A percentile compares a stretch with the other conserved stretches of the same genome.
Conservation (phyloP, 768 basidiomycete genomes). For the Suillus spraguei region DNA sequence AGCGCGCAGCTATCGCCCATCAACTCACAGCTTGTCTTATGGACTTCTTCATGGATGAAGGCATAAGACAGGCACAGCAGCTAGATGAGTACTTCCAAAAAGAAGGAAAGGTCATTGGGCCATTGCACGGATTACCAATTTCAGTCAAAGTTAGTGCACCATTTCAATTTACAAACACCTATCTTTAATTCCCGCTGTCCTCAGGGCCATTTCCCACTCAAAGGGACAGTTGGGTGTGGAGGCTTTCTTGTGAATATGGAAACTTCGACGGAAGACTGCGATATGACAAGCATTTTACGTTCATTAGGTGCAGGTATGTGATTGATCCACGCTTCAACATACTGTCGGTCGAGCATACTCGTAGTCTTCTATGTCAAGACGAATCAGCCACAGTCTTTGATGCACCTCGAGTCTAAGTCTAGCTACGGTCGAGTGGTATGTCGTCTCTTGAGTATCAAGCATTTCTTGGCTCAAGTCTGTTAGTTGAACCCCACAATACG, state of each 20-base stretch:
- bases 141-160: constrained; percentile 39
- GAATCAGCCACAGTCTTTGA: constrained; percentile 44
- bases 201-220: constrained; percentile 41
- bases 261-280: constrained; percentile 26
- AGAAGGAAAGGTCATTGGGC: constrained; percentile 44
- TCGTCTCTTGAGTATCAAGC: constrained; percentile 27
- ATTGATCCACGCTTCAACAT: background rate
- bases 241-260: constrained; percentile 35
- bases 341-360: constrained; percentile 14
- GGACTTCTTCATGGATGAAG: constrained; percentile 49
- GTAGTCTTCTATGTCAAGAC: constrained; percentile 46
- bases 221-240: constrained; percentile 39
- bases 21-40: constrained; percentile 44
- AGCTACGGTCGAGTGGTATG: constrained; percentile 35
- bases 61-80: constrained; percentile 38
- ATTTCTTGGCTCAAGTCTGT: background rate
- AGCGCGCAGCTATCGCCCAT: constrained; percentile 55
- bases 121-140: constrained; percentile 44
- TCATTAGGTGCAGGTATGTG: constrained; percentile 43
- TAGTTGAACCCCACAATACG: constrained; percentile 47
- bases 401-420: constrained; percentile 41
- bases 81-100: constrained; percentile 41
- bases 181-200: background rate
- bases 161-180: background rate
- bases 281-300: constrained; percentile 38